Conservation (phyloP, 768 basidiomycete genomes). For the Steccherinum ochraceum region DNA sequence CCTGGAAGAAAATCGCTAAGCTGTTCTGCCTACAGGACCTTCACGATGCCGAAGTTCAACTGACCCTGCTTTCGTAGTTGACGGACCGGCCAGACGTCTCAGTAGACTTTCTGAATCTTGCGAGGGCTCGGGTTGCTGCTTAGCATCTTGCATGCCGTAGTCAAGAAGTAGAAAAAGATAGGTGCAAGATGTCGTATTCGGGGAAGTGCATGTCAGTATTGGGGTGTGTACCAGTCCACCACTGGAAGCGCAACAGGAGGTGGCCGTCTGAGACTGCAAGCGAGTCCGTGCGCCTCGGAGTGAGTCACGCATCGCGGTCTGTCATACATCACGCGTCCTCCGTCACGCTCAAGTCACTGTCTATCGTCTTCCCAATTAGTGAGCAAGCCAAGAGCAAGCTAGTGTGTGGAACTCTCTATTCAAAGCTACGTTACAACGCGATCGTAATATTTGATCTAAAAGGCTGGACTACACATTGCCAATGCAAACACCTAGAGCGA, state of each 20-base stretch:
- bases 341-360: neutral
- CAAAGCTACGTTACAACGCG: neutral
- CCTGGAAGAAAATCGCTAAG: slow-evolving; percentile 21
- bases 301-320: neutral
- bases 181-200: neutral
- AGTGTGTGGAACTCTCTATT: neutral
- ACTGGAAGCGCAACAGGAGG: neutral
- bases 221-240: no score
- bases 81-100: slow-evolving; percentile 80
- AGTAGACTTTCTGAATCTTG: slow-evolving; percentile 67
- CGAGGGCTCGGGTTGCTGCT: slow-evolving; percentile 29
- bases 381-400: neutral
- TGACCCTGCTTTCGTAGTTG: slow-evolving; percentile 84
- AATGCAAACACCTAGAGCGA: neutral
- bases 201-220: neutral
- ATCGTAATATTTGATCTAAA: neutral
- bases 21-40: neutral
- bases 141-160: slow-evolving; percentile 1
- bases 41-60: slow-evolving; percentile 20
- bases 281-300: no score
- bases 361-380: neutral
- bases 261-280: no score
- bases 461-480: no score
- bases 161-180: neutral
- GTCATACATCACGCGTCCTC: neutral